Conservation (phyloP, 2,329 filamentous ascomycete species). For the Exophiala mesophila region DNA sequence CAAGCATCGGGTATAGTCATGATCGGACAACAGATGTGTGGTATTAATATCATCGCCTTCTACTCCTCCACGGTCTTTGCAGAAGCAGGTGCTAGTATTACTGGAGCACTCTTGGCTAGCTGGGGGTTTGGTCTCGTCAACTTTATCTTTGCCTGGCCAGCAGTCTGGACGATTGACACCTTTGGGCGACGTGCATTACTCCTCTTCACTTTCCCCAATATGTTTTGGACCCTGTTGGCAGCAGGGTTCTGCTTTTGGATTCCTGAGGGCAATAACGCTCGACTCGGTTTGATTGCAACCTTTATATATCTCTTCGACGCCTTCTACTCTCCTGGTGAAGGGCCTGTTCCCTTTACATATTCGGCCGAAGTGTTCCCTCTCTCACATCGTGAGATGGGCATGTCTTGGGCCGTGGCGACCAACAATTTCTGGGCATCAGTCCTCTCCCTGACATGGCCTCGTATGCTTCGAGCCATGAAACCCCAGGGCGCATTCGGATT, state of each 20-base stretch:
- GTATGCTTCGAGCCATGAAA: conserved; percentile 44
- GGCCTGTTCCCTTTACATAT: conserved; percentile 62
- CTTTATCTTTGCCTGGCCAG: conserved; percentile 61
- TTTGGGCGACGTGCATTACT: conserved; percentile 62
- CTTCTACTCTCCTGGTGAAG: conserved; percentile 54
- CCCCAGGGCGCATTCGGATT: conserved; percentile 56
- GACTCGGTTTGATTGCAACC: conserved; percentile 38
- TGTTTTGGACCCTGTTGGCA: conserved; percentile 51
- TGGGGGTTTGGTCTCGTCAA: conserved; percentile 63
- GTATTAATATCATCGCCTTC: conserved; percentile 70
- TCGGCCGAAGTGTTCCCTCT: conserved; percentile 63
- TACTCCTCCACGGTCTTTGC: conserved; percentile 59
- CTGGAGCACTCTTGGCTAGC: conserved; percentile 57
- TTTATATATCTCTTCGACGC: conserved; percentile 43
- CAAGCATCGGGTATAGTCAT: conserved; percentile 74
- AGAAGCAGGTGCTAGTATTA: conserved; percentile 52
- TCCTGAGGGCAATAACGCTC: conserved; percentile 35
- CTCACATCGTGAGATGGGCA: conserved; percentile 53
- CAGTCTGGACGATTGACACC: conserved; percentile 57
- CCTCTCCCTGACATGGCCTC: conserved; percentile 48
- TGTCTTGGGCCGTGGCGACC: conserved; percentile 43
- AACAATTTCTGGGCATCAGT: conserved; percentile 47
- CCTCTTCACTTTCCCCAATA: conserved; percentile 60
- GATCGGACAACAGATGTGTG: conserved; percentile 70
- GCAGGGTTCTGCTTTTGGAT: conserved; percentile 52